Conservation (phyloP, 345 rosid genomes). For the Durio zibethinus region DNA sequence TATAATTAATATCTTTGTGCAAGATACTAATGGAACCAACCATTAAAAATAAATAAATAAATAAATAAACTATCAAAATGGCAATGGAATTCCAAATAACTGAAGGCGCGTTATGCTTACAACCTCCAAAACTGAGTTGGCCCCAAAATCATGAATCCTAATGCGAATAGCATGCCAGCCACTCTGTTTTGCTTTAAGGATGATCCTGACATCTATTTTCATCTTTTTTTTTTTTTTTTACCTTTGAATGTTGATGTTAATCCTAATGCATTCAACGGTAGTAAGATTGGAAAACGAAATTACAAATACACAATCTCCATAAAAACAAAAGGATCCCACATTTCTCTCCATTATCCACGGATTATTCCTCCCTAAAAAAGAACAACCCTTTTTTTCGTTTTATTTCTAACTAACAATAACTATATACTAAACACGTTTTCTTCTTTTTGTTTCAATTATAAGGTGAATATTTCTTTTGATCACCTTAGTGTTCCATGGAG, state of each 20-base stretch:
- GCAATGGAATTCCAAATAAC: too few species aligned
- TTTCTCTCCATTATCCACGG: slow-evolving; percentile 14
- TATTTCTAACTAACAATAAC: background rate
- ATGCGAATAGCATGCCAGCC: background rate
- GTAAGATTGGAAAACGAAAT: too few species aligned
- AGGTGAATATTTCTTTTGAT: background rate
- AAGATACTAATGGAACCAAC: background rate
- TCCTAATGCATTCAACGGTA: background rate
- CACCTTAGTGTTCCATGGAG: background rate
- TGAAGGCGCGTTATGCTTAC: background rate
- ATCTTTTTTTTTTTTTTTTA: background rate
- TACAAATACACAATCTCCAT: too few species aligned
- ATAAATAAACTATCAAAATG: background rate
- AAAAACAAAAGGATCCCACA: background rate
- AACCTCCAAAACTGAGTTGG: background rate
- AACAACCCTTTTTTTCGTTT: background rate
- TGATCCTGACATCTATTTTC: background rate
- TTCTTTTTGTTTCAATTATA: background rate
- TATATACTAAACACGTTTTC: background rate
- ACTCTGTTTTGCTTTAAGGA: background rate
- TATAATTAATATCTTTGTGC: background rate
- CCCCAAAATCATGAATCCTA: background rate
- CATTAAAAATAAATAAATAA: background rate
- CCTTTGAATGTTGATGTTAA: background rate
- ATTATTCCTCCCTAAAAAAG: background rate